phyloP scores from a whole-genome alignment of 192 early-diverging fungal species.

The Entomortierella beljakovae region DNA sequence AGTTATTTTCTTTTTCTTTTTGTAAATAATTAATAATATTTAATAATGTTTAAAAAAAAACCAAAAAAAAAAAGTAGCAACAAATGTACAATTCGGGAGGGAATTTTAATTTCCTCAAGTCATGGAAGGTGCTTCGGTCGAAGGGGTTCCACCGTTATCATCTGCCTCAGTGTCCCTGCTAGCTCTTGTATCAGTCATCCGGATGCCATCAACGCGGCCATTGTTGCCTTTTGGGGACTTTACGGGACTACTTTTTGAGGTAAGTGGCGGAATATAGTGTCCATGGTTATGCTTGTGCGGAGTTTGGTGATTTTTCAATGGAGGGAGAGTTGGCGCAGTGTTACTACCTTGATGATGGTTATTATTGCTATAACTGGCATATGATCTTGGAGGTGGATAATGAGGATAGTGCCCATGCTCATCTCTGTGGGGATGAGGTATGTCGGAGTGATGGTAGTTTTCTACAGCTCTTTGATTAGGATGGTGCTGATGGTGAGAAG shows the following conservation, averaged over 20 bases:
- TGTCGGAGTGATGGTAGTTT: background rate
- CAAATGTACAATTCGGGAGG: background rate
- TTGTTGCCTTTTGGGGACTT: background rate
- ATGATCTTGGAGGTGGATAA: slow-evolving; percentile 9
- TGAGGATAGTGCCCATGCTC: slow-evolving; percentile 8
- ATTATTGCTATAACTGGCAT: slow-evolving; percentile 19
- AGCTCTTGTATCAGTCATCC: slow-evolving; percentile 21
- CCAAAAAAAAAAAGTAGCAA: slow-evolving; percentile 1
- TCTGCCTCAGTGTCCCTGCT: slow-evolving; percentile 34
- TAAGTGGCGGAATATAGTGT: background rate
- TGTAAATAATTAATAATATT: too few relatives aligned
- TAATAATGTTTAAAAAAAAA: background rate
- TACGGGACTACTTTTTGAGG: background rate
- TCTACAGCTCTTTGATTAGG: background rate
- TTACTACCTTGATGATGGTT: background rate
- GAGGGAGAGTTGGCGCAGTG: background rate
- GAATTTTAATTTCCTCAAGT: too few relatives aligned
- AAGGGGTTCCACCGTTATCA: slow-evolving; percentile 5
- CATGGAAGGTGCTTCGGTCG: too few relatives aligned
- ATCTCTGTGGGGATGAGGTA: background rate
- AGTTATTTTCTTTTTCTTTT: too few relatives aligned
- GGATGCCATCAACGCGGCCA: background rate
- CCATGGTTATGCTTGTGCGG: background rate
- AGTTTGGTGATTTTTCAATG: slow-evolving; percentile 10
- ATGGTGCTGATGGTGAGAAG: slow-evolving; percentile 12